Evolutionary conservation across 208 protist species (phyloP).

Genomic region (Naegleria lovaniensis): DNA sequence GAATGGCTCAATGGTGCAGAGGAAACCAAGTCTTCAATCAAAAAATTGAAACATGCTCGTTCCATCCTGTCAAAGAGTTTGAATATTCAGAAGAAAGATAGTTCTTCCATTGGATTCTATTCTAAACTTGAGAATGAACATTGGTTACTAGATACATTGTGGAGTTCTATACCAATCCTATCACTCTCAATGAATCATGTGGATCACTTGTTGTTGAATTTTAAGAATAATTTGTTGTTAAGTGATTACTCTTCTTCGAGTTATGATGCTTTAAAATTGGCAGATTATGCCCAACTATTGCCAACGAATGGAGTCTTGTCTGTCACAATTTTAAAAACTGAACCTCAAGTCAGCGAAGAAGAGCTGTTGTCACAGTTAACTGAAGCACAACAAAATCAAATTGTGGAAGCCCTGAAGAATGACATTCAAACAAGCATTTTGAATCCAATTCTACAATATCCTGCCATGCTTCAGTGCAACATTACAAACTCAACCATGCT

Average conservation of each 20-base stretch:
- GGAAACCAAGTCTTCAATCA: not conserved
- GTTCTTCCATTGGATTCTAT: not conserved
- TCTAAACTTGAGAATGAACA: not conserved
- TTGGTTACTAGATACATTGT: not conserved
- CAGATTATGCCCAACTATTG: not conserved
- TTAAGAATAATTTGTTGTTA: not conserved
- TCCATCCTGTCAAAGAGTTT: not conserved
- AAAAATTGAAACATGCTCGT: not conserved
- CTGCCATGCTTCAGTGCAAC: not conserved
- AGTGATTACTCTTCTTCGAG: not conserved
- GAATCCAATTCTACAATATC: not conserved
- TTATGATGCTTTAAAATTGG: not conserved
- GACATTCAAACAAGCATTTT: not conserved
- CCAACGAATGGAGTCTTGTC: not conserved
- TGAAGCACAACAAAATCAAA: not conserved
- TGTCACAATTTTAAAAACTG: not conserved
- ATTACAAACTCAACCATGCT: not conserved
- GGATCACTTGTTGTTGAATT: not conserved
- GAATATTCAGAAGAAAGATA: not conserved
- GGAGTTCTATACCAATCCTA: not conserved
- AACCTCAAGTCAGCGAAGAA: not conserved
- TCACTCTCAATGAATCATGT: not conserved
- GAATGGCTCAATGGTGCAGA: not conserved
- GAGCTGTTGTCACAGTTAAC: not conserved
- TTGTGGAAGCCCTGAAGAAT: not conserved